Percentiles rank a stretch among this genome's conserved stretches.
Conservation (phyloP, 495 filamentous ascomycete species). For the Cercophora scortea region DNA sequence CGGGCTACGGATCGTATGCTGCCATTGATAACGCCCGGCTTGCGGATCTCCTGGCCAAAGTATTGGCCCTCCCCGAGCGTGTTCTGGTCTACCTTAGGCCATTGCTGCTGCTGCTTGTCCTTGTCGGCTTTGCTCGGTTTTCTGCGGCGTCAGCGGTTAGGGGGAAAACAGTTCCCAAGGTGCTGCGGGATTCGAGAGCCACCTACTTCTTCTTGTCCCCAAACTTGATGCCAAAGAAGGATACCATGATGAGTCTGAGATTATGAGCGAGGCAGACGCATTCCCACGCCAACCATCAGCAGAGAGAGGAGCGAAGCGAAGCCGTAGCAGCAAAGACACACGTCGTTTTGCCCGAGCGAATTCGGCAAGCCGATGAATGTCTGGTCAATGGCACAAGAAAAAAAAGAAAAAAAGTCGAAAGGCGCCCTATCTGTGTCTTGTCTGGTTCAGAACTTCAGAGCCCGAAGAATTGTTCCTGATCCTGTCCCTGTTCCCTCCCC, state of each 20-base stretch:
- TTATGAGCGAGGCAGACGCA: constrained; percentile 8
- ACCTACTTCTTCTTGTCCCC: constrained; percentile 44
- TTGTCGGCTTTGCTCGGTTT: constrained; percentile 25
- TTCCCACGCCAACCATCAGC: constrained; percentile 2
- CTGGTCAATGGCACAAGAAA: no score
- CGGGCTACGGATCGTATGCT: constrained; percentile 23
- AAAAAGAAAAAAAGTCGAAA: no score
- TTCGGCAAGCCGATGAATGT: no score
- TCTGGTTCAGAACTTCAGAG: no score
- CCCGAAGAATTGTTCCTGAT: no score
- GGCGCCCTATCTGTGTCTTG: no score
- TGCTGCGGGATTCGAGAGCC: background rate
- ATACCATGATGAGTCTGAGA: constrained; percentile 34
- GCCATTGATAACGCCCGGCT: constrained; percentile 15
- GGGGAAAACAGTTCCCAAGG: no score
- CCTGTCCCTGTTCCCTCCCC: background rate
- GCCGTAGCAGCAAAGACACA: no score
- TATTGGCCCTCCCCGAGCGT: constrained; percentile 20
- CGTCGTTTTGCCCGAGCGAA: no score
- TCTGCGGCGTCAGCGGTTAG: constrained; percentile 10
- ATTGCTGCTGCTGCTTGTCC: constrained; percentile 15
- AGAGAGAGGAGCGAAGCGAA: no score
- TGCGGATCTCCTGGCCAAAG: constrained; percentile 15
- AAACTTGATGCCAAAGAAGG: constrained; percentile 42
- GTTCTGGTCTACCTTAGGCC: constrained; percentile 24